These are phyloP conservation scores for Leucaena leucocephala DNA, from an alignment of 306 rosid species.

Conservation along the genomic window DNA sequence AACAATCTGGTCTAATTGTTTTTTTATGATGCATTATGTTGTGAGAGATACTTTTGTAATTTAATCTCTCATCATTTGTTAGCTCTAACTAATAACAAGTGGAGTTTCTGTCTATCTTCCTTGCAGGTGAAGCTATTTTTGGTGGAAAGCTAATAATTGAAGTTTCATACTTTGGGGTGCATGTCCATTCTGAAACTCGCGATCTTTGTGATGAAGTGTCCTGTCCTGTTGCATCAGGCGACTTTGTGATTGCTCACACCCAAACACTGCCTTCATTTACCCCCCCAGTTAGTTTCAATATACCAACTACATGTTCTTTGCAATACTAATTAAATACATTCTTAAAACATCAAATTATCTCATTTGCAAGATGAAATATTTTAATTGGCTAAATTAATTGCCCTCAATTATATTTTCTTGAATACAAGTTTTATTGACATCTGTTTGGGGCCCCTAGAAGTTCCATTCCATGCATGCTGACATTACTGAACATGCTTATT, in stretches of 20 bases:
- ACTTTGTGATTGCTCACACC: constrained; percentile 72
- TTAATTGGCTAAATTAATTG: not conserved
- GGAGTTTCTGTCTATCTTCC: constrained; percentile 33
- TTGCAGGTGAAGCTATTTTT: constrained; percentile 53
- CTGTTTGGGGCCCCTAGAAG: not conserved
- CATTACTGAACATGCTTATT: not conserved
- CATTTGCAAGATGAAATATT: not conserved
- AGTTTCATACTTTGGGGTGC: constrained; percentile 70
- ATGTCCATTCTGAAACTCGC: constrained; percentile 64
- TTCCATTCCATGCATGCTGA: not conserved
- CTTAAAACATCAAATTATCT: constrained; percentile 22
- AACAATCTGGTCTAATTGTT: constrained; percentile 14
- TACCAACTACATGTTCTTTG: constrained; percentile 22
- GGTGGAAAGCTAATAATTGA: constrained; percentile 70
- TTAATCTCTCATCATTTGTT: constrained; percentile 7
- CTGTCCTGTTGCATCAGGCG: constrained; percentile 64
- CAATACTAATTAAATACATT: constrained; percentile 2
- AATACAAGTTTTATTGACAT: constrained; percentile 1
- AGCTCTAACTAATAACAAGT: constrained; percentile 14
- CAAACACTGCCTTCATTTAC: constrained; percentile 71
- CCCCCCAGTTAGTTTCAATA: constrained; percentile 75
- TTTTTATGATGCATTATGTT: constrained; percentile 15
- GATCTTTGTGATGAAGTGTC: constrained; percentile 59
- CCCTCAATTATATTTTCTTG: not conserved
- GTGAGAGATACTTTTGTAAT: constrained; percentile 23